Evolutionary conservation across 1,284 basidiomycete genomes (phyloP), one percentile per base, ranked within the genome.

Genomic region (Boletus semigastroideus): DNA sequence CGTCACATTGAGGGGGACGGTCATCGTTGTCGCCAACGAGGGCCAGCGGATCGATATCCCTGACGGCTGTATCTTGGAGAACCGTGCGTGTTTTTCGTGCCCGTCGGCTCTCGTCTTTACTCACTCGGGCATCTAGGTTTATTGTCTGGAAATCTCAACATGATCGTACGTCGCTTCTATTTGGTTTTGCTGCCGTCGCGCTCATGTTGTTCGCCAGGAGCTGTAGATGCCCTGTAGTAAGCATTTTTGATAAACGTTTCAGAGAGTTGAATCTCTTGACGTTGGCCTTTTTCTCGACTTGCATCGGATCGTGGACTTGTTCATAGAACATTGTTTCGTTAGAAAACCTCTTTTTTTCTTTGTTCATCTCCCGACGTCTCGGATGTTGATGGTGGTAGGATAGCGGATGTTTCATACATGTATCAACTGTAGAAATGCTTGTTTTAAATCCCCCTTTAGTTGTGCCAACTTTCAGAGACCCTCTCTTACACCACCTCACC

Each of bases 1-100:
- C 69, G 91, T 98, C 48, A 92, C 89, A 16, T 78, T 94, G 49
- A 84, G 90, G 42, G 92, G 92, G 14, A 93, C 92, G 27, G 91
- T 93, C 61, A 94, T 94, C 64, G 72, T 92, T 57, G 90, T 92
- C 55, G 92, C 93, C 45, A 94, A 92, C 67, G 94, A 98, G 72
- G 95, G 95, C 41, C 90, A 93, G 74, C 84, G 90, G 64, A 98
- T 99, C 61, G 88, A 94, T 71, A 92, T 98, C 56, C 95, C 96
- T 39, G 96, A 98, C 69, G 94, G 94, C 6, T 92, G 92, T 62
- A 84, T 94, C 62, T 78, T 98, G 56, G 96, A 98, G 76, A 97
- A 97, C 79, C 90, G 86, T 84, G 51, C 55, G 81, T 73, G 2
- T 17, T 52, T 36, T 46, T 19, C 22, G 14, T 37, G 19, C 50